These are phyloP conservation scores for Phytophthora idaei DNA, from an alignment of 352 stramenopile genomes.

Conservation along the genomic window DNA sequence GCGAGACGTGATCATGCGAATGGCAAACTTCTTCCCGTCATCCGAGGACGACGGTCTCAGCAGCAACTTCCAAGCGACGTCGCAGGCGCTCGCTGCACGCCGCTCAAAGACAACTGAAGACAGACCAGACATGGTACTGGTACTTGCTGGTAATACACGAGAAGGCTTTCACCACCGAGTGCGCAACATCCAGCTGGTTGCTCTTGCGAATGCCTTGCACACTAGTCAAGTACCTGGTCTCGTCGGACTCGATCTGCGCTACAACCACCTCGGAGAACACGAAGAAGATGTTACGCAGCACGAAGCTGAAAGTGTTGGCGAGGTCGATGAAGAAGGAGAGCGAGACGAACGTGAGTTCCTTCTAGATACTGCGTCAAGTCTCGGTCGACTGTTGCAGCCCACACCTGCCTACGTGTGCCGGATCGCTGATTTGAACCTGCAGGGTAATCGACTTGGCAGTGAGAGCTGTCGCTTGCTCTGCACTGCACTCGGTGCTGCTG, in stretches of 20 bases:
- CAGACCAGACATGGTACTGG: conserved; percentile 25
- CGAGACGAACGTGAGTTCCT: conserved; percentile 47
- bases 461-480: conserved; percentile 70
- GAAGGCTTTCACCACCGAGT: conserved; percentile 65
- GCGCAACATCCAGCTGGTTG: conserved; percentile 72
- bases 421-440: conserved; percentile 61
- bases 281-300: conserved; percentile 26
- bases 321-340: conserved; percentile 27
- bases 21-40: conserved; percentile 53
- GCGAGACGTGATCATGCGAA: conserved; percentile 55
- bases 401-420: conserved; percentile 55
- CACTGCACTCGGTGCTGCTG: conserved; percentile 44
- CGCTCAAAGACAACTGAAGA: conserved; percentile 20
- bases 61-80: conserved; percentile 48
- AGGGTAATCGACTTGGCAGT: conserved; percentile 61
- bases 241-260: conserved; percentile 49
- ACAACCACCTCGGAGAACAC: conserved; percentile 59
- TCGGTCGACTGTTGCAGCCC: conserved; percentile 54
- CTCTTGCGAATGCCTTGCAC: conserved; percentile 53
- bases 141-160: conserved; percentile 58
- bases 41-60: conserved; percentile 34
- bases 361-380: conserved; percentile 49
- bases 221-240: conserved; percentile 55
- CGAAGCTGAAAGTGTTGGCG: conserved; percentile 21
- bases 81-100: conserved; percentile 53